Evolutionary conservation across 345 rosid genomes (phyloP), one percentile per base, ranked within the genome.

Genomic region (Ceriops tagal): DNA sequence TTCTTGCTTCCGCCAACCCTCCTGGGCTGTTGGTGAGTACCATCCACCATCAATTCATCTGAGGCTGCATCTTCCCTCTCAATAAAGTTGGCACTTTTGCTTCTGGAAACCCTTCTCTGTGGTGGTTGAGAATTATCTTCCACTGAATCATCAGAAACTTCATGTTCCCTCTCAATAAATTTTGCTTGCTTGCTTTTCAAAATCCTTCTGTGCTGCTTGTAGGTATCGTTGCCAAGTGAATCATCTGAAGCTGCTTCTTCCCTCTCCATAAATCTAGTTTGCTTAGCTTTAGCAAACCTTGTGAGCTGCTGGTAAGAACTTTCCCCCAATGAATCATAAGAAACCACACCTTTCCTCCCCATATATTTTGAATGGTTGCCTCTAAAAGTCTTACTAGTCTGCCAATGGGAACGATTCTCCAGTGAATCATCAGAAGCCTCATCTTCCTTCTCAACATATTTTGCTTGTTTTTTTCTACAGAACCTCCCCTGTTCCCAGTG

Each of bases 351-450:
- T 66, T 77, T 75, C 27, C 58, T 63, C 67, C 65, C 81, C 37
- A 62, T 39, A 63, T 37, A 69, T 65, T 73, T 78, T 34, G 82
- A 20, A 53, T 39, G 61, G 55, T 62, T 81, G 68, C 78, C 67
- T 76, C 64, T 76, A n/a, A 74, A 67, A 68, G 62, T 66, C 59
- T 69, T 62, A 16, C 22, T 55, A 53, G 46, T 76, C 63, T 20
- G 47, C 63, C 58, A 69, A 39, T 6, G 55, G 55, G 47, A 30
- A 52, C 64, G 55, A 18, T 73, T 84, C 61, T 77, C 85, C 21
- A 53, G 63, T 8, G 82, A 86, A 75, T 72, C 84, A 73, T 81
- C 85, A n/a, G 83, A 83, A 79, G 53, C 32, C 59, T 39, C 70
- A 62, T 73, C 73, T 67, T 81, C 83, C 49, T 69, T 68, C 62